phyloP scores from a whole-genome alignment of 1,284 basidiomycete genomes.

The Amylostereum chailletii region DNA sequence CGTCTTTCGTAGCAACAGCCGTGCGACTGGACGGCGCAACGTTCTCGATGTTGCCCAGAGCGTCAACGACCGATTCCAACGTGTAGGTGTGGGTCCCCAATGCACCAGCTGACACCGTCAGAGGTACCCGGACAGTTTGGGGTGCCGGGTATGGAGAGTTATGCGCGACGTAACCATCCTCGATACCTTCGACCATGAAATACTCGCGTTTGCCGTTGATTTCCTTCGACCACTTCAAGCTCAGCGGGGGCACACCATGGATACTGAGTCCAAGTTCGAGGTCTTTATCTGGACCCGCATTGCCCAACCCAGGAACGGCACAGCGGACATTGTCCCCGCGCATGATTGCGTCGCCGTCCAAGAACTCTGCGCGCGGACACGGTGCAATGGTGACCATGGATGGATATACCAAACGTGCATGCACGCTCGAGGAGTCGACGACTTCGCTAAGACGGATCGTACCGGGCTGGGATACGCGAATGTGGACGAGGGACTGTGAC shows the following conservation, averaged over 20 bases:
- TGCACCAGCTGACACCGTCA: constrained; percentile 52
- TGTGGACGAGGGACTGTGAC: constrained; percentile 66
- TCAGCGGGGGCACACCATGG: constrained; percentile 72
- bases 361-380: constrained; percentile 72
- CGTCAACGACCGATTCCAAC: constrained; percentile 68
- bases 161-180: constrained; percentile 36
- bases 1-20: constrained; percentile 1
- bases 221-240: constrained; percentile 67
- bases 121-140: constrained; percentile 57
- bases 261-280: constrained; percentile 61
- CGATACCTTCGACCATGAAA: constrained; percentile 79
- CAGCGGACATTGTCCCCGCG: constrained; percentile 54
- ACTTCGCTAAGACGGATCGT: constrained; percentile 67
- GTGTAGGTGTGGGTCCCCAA: constrained; percentile 62
- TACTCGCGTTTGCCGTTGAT: constrained; percentile 53
- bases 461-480: constrained; percentile 66
- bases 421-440: constrained; percentile 57
- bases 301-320: constrained; percentile 23
- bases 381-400: constrained; percentile 72
- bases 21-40: constrained; percentile 26
- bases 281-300: constrained; percentile 52
- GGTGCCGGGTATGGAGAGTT: constrained; percentile 21
- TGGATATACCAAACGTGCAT: constrained; percentile 56
- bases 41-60: constrained; percentile 60
- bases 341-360: constrained; percentile 30